Evolutionary conservation across 2,329 filamentous ascomycete genomes (phyloP).

Genomic region (Parastagonospora nodorum): DNA sequence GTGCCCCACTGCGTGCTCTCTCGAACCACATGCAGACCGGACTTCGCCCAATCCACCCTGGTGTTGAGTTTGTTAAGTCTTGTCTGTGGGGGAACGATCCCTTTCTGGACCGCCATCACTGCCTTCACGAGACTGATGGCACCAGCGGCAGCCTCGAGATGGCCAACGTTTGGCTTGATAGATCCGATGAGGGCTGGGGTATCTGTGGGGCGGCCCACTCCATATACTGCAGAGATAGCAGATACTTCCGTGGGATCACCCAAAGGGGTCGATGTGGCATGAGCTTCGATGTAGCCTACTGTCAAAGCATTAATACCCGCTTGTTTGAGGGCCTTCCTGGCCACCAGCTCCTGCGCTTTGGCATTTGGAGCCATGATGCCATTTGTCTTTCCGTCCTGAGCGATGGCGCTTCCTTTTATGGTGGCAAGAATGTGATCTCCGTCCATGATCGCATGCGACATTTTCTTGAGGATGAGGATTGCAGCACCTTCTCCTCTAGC

Average conservation of each 20-base stretch:
- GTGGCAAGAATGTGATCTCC: constrained; percentile 39
- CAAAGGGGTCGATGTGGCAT: constrained; percentile 63
- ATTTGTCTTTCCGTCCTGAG: constrained; percentile 30
- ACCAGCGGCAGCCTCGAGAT: constrained; percentile 8
- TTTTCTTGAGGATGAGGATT: constrained; percentile 34
- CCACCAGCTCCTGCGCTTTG: constrained; percentile 51
- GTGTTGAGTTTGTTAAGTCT: constrained; percentile 23
- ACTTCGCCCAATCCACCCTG: constrained; percentile 15
- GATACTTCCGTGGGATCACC: constrained; percentile 47
- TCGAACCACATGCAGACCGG: constrained; percentile 15
- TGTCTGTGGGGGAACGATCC: constrained; percentile 30
- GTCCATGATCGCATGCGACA: constrained; percentile 53
- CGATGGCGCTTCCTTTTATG: constrained; percentile 33
- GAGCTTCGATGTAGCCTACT: constrained; percentile 46
- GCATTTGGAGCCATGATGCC: constrained; percentile 38
- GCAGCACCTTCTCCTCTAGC: constrained; percentile 65
- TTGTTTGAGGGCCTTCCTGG: constrained; percentile 39
- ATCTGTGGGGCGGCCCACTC: constrained; percentile 2
- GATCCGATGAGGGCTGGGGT: neutral
- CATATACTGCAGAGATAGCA: constrained; percentile 28
- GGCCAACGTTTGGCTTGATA: neutral
- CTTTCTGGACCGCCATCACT: constrained; percentile 36
- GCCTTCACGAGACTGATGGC: constrained; percentile 31
- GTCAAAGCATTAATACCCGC: constrained; percentile 42
- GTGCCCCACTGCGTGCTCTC: constrained; percentile 17